Base-by-base conservation (phyloP, 1,284 basidiomycete genomes). In the Neonothopanus nambi region DNA sequence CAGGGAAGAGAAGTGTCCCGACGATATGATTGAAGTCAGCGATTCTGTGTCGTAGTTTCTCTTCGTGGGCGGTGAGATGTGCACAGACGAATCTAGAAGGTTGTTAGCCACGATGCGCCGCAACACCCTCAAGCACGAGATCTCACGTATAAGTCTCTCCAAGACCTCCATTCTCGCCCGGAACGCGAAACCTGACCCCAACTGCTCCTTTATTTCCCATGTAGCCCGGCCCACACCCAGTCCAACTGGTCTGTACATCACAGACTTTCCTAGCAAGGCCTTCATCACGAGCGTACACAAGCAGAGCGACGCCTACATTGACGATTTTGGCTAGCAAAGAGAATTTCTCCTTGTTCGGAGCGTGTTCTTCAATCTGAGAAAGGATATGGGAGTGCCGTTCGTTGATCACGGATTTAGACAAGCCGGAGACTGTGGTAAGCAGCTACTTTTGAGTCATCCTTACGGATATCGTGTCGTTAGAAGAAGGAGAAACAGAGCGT, bases 131-230 rank as follows among this genome's bases (percentile, higher is more conserved):
- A 30, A 55, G 36, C 43, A 45, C 21, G 50, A 48, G 41, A 52
- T 81, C 89, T 69, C 71, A 93, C 91, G 93, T 95, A 72, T 86
- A 89, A 1, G 80, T 81, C 67, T 95, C 88, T 33, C 91, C 90
- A 50, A 75, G 61, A 42, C 75, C 72, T 6, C 79, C 82, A 28
- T 81, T 77, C 24, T 75, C 71, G 9, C 71, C 75, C 23, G 77
- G 70, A 21, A 96, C 76, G 39, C 89, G 85, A 67, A 98, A 87
- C 43, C 95, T 80, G 35, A 94, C 79, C 15, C 91, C 95, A 2
- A 97, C 94, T 0, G 92, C 95, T 23, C 93, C 94, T 71, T 99
- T 99, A 74, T 98, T 98, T 11, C 93, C 93, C 90, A 98, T 91
- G 59, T 80, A 90, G 17, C 68, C 75, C 15, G 85, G 87, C 2